These are phyloP conservation scores for Coix lacrymajobi DNA, from an alignment of 176 grass and related monocot genomes.

Conservation along the genomic window DNA sequence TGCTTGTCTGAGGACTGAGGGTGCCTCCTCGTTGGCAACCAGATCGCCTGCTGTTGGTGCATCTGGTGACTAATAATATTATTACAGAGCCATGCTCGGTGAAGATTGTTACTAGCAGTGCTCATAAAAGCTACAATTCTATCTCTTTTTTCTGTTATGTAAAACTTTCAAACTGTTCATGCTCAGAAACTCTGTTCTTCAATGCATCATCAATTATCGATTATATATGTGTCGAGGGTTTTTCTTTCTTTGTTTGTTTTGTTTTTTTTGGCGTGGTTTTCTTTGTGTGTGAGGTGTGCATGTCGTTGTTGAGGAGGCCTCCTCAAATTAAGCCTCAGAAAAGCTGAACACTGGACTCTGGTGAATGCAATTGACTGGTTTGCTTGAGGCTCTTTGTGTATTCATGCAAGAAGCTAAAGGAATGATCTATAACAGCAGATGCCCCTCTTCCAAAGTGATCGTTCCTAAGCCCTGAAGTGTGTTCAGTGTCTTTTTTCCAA, in stretches of 20 bases:
- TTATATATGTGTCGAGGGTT: not conserved
- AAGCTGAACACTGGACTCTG: not conserved
- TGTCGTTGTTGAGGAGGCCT: not conserved
- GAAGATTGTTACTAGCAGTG: not conserved
- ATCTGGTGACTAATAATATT: conserved; percentile 22
- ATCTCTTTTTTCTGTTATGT: not conserved
- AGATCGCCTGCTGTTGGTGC: conserved; percentile 43
- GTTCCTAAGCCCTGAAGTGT: not conserved
- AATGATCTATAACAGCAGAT: not conserved
- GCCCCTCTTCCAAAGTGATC: not conserved
- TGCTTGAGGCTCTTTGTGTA: not conserved
- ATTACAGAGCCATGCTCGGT: conserved; percentile 20
- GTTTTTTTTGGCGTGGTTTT: not conserved
- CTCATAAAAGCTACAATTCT: not conserved
- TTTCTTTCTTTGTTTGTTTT: not conserved
- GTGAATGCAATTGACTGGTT: not conserved
- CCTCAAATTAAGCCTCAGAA: not conserved
- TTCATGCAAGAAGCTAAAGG: not conserved
- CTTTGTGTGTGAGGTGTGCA: not conserved
- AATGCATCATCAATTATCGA: not conserved
- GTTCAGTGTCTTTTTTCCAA: not conserved
- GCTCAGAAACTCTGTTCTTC: not conserved
- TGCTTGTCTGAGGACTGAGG: conserved; percentile 47
- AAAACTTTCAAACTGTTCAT: not conserved
- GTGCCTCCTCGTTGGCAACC: not conserved